Evolutionary conservation across 352 stramenopile genomes (phyloP).

Genomic region (Globisporangium acanthophoron): DNA sequence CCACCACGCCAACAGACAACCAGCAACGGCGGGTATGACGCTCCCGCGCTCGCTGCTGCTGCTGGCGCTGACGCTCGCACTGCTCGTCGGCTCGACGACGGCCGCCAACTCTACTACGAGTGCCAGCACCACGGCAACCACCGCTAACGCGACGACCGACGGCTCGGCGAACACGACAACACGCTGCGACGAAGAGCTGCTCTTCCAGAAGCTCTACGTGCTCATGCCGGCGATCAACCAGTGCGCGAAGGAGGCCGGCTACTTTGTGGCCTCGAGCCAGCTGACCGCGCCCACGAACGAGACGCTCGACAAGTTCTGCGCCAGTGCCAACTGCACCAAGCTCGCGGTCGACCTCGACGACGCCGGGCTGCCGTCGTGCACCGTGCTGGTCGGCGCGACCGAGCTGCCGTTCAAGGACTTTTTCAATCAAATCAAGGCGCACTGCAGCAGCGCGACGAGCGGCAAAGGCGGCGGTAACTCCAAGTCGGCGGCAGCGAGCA

Average conservation of each 20-base stretch:
- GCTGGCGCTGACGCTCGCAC: slow-evolving; percentile 3
- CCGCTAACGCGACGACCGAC: neutral
- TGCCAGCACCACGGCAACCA: neutral
- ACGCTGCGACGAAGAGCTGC: slow-evolving; percentile 25
- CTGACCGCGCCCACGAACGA: slow-evolving; percentile 17
- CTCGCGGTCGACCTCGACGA: slow-evolving; percentile 31
- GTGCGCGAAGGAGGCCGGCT: slow-evolving; percentile 31
- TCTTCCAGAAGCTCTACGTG: slow-evolving; percentile 45
- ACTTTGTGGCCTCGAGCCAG: slow-evolving; percentile 23
- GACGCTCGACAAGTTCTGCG: slow-evolving; percentile 27
- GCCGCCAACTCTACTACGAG: neutral
- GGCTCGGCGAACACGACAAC: slow-evolving; percentile 4
- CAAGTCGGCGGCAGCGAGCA: slow-evolving; percentile 1
- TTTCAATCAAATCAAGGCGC: slow-evolving; percentile 24
- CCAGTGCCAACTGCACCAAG: slow-evolving; percentile 27
- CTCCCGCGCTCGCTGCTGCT: neutral
- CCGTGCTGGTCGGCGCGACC: slow-evolving; percentile 16
- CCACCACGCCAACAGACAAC: neutral
- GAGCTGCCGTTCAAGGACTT: slow-evolving; percentile 28
- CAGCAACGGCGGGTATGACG: neutral
- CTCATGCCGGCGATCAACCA: slow-evolving; percentile 42
- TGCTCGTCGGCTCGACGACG: neutral
- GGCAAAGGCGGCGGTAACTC: neutral
- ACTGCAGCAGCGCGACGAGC: slow-evolving; percentile 6
- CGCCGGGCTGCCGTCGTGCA: slow-evolving; percentile 29